A percentile compares a stretch with the other conserved stretches of the same genome.
Evolutionary conservation across 495 filamentous ascomycete genomes (phyloP).

Genomic region (Hyaloscypha finlandica): DNA sequence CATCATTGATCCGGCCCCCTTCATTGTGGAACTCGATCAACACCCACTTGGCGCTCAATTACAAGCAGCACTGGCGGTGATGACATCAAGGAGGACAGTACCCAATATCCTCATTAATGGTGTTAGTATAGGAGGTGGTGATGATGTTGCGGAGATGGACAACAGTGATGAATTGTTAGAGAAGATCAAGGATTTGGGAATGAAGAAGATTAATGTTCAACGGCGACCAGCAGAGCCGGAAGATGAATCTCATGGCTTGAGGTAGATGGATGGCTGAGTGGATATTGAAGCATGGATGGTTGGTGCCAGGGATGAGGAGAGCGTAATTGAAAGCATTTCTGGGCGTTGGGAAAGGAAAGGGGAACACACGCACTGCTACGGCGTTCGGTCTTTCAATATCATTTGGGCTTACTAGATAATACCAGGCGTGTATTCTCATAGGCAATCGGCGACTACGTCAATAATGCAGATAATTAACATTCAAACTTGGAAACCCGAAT

Average conservation of each 20-base stretch:
- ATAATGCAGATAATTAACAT: background rate
- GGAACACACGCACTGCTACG: conserved; percentile 3
- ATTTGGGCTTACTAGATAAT: background rate
- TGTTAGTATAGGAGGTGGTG: conserved; percentile 86
- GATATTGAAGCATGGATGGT: background rate
- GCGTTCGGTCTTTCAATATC: conserved; percentile 5
- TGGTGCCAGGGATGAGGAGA: background rate
- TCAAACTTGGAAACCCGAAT: too few species aligned
- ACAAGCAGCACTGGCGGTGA: conserved; percentile 66
- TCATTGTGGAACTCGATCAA: conserved; percentile 87
- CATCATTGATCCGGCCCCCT: conserved; percentile 76
- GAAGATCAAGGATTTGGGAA: conserved; percentile 72
- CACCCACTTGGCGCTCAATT: conserved; percentile 72
- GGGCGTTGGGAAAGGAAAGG: conserved; percentile 1
- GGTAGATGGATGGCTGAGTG: conserved; percentile 9
- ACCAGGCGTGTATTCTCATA: background rate
- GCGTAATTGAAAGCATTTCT: conserved; percentile 4
- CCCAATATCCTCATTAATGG: conserved; percentile 90
- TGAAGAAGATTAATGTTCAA: conserved; percentile 57
- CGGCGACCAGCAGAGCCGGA: conserved; percentile 12
- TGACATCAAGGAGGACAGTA: conserved; percentile 81
- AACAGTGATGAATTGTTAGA: conserved; percentile 64
- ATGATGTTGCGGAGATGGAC: conserved; percentile 79
- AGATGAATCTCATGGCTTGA: conserved; percentile 15
- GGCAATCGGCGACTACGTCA: background rate